Evolutionary conservation across 306 rosid genomes (phyloP).

Genomic region (Acacia confusa): DNA sequence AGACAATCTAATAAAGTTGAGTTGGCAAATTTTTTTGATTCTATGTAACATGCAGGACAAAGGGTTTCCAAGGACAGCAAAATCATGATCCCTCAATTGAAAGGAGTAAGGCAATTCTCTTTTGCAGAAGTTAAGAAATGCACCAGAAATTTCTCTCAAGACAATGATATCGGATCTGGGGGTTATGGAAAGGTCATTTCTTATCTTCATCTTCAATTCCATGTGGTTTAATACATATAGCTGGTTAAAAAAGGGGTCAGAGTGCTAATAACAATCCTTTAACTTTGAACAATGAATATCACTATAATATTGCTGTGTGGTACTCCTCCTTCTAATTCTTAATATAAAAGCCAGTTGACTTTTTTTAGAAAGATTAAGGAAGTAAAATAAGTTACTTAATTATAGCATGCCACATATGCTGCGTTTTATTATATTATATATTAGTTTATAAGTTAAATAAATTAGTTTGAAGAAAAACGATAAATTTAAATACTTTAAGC

Average conservation of each 20-base stretch:
- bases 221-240: not conserved
- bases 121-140: conserved; percentile 54
- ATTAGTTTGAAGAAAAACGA: too few relatives aligned
- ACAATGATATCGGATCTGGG: conserved; percentile 43
- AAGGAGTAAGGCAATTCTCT: conserved; percentile 52
- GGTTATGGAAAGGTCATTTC: conserved; percentile 65
- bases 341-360: too few relatives aligned
- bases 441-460: too few relatives aligned
- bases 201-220: not conserved
- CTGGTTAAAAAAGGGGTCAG: not conserved
- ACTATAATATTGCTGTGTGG: not conserved
- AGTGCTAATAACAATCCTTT: not conserved
- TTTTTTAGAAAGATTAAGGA: too few relatives aligned
- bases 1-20: not conserved
- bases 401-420: too few relatives aligned
- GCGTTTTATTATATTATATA: too few relatives aligned
- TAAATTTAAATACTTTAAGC: too few relatives aligned
- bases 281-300: not conserved
- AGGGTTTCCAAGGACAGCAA: conserved; percentile 40
- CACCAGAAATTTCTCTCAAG: conserved; percentile 47
- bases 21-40: not conserved
- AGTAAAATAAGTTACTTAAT: too few relatives aligned
- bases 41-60: conserved; percentile 29
- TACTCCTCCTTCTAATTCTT: not conserved
- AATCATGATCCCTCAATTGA: conserved; percentile 30